A percentile compares a stretch with the other conserved stretches of the same genome.
These are phyloP conservation scores for Aspergillus ustus DNA, from an alignment of 2,329 filamentous ascomycete species.

Conservation along the genomic window DNA sequence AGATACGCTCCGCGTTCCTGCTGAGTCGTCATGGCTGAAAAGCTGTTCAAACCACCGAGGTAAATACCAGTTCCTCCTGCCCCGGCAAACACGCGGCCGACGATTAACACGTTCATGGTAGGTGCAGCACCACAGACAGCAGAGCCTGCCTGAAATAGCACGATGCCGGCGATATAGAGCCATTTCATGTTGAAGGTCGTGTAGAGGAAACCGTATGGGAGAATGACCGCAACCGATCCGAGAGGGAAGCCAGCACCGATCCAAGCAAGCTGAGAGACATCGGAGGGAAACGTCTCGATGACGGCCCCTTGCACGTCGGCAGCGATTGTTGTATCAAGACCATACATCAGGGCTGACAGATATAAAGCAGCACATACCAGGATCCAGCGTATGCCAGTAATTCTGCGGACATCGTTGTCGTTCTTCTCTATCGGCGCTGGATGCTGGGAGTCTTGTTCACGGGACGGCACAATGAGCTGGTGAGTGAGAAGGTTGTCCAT, in stretches of 20 bases:
- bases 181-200: slow-evolving; percentile 29
- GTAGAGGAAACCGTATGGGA: slow-evolving; percentile 31
- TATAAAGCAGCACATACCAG: too few relatives aligned
- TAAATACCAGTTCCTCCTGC: slow-evolving; percentile 1
- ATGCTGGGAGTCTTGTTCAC: too few relatives aligned
- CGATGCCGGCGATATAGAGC: neutral
- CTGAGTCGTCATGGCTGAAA: neutral
- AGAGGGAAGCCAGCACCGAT: slow-evolving; percentile 49
- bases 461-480: too few relatives aligned
- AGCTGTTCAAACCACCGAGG: neutral
- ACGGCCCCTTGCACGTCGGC: slow-evolving; percentile 35
- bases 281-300: slow-evolving; percentile 39
- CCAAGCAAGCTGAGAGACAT: slow-evolving; percentile 49
- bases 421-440: neutral
- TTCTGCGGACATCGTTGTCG: neutral
- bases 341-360: too few relatives aligned
- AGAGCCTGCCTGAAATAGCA: neutral
- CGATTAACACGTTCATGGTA: slow-evolving; percentile 1
- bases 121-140: slow-evolving; percentile 1
- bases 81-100: neutral
- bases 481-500: too few relatives aligned
- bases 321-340: too few relatives aligned
- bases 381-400: slow-evolving; percentile 6
- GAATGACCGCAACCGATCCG: slow-evolving; percentile 46
- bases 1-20: neutral